Evolutionary conservation across 2,329 filamentous ascomycete species (phyloP), one percentile per base, ranked within the genome.

Genomic region (Alternaria consortialis): DNA sequence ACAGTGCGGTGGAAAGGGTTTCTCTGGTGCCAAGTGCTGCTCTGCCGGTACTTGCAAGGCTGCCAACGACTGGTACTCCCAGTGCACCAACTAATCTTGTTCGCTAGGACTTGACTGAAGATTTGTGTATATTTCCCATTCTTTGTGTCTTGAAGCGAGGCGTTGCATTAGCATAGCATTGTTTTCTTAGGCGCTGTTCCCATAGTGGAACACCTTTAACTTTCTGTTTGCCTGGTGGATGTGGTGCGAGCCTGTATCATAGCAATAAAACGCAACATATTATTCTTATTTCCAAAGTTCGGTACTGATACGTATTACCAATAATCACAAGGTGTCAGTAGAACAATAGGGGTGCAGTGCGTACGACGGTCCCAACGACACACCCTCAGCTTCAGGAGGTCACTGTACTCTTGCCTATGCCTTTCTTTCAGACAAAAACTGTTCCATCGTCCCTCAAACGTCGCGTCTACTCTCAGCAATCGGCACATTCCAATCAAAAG

Each of bases 1-100:
- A 44, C 65, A 68, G 56, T 68, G 65, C 52, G 67, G 67, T 51
- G 65, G 67, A 3, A n/a, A 60, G 25, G 60, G 59, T 13, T 68
- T 60, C 47, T 44, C 29, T 36, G 67, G 67, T 11, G 58, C 65
- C 36, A 63, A 51, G 17, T 63, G 64, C 60, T 70, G 67, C 58
- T 37, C 64, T 23, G 13, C 62, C 1, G 67, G 67, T 39, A 27
- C 58, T 15, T 69, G 67, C 67, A 67, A 68, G 58, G 34, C 43
- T 13, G 42, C 54, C 40, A 69, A 69, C 63, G 50, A 53, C 17
- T 69, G 56, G 42, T 69, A 69, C 60, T 67, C 65, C 7, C 65
- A 69, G 59, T 69, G 67, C 60, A 46, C 31, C 25, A 53, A 43
- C 25, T 54, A 54, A 50, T 17, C 17, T 25, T 15, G 31, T 25